Base-by-base conservation (phyloP, 192 early-diverging fungal species). In the Backusella westeae region DNA sequence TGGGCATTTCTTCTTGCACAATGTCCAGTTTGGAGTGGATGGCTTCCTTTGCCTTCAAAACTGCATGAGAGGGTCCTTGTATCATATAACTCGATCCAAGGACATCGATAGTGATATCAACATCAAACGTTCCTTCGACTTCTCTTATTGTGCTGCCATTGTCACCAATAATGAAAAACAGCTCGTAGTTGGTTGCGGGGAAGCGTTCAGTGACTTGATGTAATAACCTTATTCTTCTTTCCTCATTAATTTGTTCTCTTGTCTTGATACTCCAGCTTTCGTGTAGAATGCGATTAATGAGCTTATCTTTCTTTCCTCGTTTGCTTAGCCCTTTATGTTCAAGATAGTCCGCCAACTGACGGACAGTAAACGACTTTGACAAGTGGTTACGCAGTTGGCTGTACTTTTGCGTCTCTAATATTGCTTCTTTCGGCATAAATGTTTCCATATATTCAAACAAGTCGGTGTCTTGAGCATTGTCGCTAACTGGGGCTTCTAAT, bases 91-190 rank as follows among this genome's bases (percentile, higher is more conserved):
- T 12, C 2, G 32, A 59, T 44, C 35, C 29, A 41, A 19, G 9
- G 10, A 67, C 42, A 67, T 75, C 74, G 15, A 75, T 67, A 17
- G 65, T 67, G 15, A 75, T 53, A 9, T 39, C 42, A 21, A 67
- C 74, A 34, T 75, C 32, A 42, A 42, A 41, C 6, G 7, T 29
- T 5, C 34, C 26, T 15, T 75, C 74, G 1, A 75, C 67, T 7
- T 75, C 15, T 39, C 42, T 39, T 21, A 75, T 63, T 10, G 59
- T 75, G 8, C 38, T 42, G 12, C 65, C 74, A 67, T 75, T 75
- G 1, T 75, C 63, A 17, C 65, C 65, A 49, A 75, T 75, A 34
- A 75, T 67, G 10, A 75, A 75, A 26, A 75, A 75, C 29, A 75
- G 44, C 17, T 75, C 63, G 4, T 75, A 26, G 8, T 39, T 36